These are phyloP conservation scores for Fusarium tuaranense DNA, from an alignment of 2,329 filamentous ascomycete genomes.

Conservation along the genomic window DNA sequence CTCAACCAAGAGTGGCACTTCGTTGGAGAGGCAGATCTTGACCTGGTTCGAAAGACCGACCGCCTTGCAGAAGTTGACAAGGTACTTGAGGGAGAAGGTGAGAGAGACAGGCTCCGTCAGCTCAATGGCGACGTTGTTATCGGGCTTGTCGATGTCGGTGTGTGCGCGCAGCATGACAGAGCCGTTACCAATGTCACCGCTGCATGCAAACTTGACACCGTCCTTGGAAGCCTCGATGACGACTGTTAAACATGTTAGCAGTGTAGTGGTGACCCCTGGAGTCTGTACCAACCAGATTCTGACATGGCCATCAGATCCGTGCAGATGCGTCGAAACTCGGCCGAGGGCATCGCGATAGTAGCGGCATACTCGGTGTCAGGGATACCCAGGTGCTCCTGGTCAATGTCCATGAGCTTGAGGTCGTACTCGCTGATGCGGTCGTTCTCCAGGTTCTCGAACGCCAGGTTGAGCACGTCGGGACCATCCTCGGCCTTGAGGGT, in stretches of 20 bases:
- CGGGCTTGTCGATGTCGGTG: slow-evolving; percentile 89
- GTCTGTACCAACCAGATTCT: slow-evolving; percentile 81
- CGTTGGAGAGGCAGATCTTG: slow-evolving; percentile 93
- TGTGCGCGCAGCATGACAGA: slow-evolving; percentile 91
- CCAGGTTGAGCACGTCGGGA: slow-evolving; percentile 93
- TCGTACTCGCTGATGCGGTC: slow-evolving; percentile 99
- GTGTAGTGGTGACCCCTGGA: neutral
- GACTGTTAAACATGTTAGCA: slow-evolving; percentile 64
- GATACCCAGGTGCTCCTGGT: slow-evolving; percentile 98
- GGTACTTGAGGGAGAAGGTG: slow-evolving; percentile 98
- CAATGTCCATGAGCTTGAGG: slow-evolving; percentile 99
- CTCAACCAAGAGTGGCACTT: slow-evolving; percentile 96
- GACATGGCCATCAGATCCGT: slow-evolving; percentile 91
- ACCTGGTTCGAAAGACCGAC: slow-evolving; percentile 84
- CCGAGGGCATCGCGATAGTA: slow-evolving; percentile 87
- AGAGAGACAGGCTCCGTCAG: slow-evolving; percentile 92
- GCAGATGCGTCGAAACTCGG: slow-evolving; percentile 95
- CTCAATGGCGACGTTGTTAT: slow-evolving; percentile 87
- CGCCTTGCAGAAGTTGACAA: slow-evolving; percentile 99
- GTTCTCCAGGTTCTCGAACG: slow-evolving; percentile 90
- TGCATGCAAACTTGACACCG: slow-evolving; percentile 93
- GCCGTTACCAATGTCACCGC: slow-evolving; percentile 95
- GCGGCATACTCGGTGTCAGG: slow-evolving; percentile 99
- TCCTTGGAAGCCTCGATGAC: slow-evolving; percentile 97
- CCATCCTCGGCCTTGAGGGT: slow-evolving; percentile 98